Percentiles rank a stretch among this genome's conserved stretches.
Conservation (phyloP, 352 stramenopile species). For the Globisporangium megalacanthum region DNA sequence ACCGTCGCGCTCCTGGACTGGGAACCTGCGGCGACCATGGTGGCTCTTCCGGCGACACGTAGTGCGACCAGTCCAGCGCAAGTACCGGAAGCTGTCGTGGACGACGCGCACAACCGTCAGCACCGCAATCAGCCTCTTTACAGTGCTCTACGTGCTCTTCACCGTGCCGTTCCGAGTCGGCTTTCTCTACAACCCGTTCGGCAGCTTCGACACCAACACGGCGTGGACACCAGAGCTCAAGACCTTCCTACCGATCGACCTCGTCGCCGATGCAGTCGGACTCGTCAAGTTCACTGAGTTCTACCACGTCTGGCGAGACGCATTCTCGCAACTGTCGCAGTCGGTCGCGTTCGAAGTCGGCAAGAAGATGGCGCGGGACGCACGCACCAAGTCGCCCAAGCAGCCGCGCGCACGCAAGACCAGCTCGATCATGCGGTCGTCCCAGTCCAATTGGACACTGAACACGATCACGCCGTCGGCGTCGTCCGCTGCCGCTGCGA, state of each 20-base stretch:
- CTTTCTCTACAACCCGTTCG: constrained; percentile 61
- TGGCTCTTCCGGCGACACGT: constrained; percentile 14
- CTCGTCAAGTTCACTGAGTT: constrained; percentile 39
- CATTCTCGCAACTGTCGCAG: constrained; percentile 30
- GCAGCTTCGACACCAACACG: background rate
- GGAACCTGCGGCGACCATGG: background rate
- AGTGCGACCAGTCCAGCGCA: constrained; percentile 20
- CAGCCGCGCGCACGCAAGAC: constrained; percentile 22
- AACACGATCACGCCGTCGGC: constrained; percentile 22
- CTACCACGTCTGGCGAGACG: constrained; percentile 28
- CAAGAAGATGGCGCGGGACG: constrained; percentile 43
- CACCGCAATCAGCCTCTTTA: constrained; percentile 18
- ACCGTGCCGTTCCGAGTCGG: constrained; percentile 62
- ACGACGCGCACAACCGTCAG: constrained; percentile 31
- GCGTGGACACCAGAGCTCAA: constrained; percentile 41
- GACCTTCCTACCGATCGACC: constrained; percentile 30
- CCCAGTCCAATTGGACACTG: constrained; percentile 45
- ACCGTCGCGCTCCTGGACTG: background rate
- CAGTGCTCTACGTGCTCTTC: constrained; percentile 42
- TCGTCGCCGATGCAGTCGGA: constrained; percentile 37
- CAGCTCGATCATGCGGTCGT: constrained; percentile 13
- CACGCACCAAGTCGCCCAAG: constrained; percentile 21
- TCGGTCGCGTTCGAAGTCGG: constrained; percentile 36
- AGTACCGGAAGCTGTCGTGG: constrained; percentile 38
- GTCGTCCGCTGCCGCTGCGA: constrained; percentile 12